Conservation (phyloP, 2,329 filamentous ascomycete species). For the Alternaria sp. region DNA sequence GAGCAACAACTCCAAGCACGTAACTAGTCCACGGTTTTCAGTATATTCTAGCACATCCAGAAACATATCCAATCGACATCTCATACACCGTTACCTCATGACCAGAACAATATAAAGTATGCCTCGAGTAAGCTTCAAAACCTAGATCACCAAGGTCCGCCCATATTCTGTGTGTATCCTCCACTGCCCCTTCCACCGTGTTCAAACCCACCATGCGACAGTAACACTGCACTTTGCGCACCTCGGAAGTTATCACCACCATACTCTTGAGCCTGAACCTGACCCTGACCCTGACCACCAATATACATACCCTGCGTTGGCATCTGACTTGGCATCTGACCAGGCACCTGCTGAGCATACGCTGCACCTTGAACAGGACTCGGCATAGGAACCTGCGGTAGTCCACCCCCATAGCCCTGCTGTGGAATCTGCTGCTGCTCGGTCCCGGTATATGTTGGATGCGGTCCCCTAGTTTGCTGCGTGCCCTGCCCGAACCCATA, state of each 20-base stretch:
- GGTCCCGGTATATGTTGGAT: not conserved
- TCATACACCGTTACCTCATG: not conserved
- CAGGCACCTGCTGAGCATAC: constrained; percentile 9
- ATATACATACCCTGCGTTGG: constrained; percentile 8
- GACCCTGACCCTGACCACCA: constrained; percentile 1
- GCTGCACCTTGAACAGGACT: constrained; percentile 8
- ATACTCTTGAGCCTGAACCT: not conserved
- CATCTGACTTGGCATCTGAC: constrained; percentile 3
- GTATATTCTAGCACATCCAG: not conserved
- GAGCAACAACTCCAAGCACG: not conserved
- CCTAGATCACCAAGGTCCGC: constrained; percentile 13
- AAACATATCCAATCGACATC: not conserved
- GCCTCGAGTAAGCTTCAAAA: not conserved
- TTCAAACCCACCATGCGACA: not conserved
- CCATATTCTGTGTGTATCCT: constrained; percentile 22
- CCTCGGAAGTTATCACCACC: not conserved
- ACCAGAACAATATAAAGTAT: not conserved
- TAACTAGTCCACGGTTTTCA: not conserved
- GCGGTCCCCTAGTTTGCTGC: constrained; percentile 8
- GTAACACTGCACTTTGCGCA: not conserved
- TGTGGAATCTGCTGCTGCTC: constrained; percentile 8
- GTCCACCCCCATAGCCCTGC: not conserved
- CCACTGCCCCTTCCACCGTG: constrained; percentile 1
- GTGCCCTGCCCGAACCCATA: constrained; percentile 21
- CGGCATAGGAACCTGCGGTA: not conserved